Conservation (phyloP, 164 flowering plant species). For the Piper betle region DNA sequence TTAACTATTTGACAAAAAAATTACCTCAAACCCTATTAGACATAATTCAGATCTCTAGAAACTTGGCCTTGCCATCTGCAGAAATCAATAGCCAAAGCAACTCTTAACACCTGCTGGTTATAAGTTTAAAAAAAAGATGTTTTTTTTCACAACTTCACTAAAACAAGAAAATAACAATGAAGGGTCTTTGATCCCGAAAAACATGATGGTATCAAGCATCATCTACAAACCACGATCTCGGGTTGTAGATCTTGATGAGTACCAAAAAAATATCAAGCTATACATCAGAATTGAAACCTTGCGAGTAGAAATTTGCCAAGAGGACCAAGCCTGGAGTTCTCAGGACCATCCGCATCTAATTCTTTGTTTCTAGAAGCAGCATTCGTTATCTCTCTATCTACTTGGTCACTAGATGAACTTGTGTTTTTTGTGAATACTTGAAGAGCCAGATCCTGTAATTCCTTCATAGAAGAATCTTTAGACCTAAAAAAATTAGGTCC, state of each 20-base stretch:
- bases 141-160: too few relatives aligned
- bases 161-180: not conserved
- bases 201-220: too few relatives aligned
- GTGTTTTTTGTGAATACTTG: conserved; percentile 37
- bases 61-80: conserved; percentile 90
- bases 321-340: conserved; percentile 62
- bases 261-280: not conserved
- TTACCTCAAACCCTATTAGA: conserved; percentile 13
- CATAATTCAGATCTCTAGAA: conserved; percentile 48
- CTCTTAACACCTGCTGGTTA: not conserved
- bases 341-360: conserved; percentile 34
- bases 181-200: not conserved
- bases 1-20: conserved; percentile 2
- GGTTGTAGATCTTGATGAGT: not conserved
- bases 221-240: too few relatives aligned
- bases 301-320: conserved; percentile 78
- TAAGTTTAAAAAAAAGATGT: not conserved
- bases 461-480: conserved; percentile 63
- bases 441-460: conserved; percentile 57
- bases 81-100: conserved; percentile 2
- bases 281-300: conserved; percentile 35
- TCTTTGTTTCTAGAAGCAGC: conserved; percentile 37
- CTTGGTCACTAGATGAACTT: conserved; percentile 13
- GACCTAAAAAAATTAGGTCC: conserved; percentile 35
- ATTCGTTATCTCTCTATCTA: conserved; percentile 25